Percentiles rank a stretch among this genome's conserved stretches.
Conservation (phyloP, 192 early-diverging fungal genomes). For the Coemansia sp. region DNA sequence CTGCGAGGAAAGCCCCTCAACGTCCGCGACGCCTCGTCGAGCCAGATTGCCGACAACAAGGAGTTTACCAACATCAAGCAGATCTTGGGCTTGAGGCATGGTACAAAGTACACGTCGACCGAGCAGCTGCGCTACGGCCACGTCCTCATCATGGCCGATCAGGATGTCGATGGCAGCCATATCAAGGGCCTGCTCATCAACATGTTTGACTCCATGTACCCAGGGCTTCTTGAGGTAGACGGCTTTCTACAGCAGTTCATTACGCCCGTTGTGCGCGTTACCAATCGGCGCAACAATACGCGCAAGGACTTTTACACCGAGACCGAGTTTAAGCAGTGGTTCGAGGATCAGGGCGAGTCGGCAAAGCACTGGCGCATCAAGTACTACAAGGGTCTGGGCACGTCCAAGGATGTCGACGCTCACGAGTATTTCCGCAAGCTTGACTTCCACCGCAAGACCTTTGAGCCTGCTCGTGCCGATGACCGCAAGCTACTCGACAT, state of each 20-base stretch:
- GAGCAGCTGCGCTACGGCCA: slow-evolving; percentile 87
- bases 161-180: slow-evolving; percentile 95
- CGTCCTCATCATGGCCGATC: slow-evolving; percentile 99
- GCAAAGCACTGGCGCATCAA: slow-evolving; percentile 83
- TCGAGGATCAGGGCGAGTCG: slow-evolving; percentile 60
- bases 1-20: slow-evolving; percentile 96
- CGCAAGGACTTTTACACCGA: slow-evolving; percentile 84
- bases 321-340: slow-evolving; percentile 90
- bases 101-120: slow-evolving; percentile 68
- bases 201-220: slow-evolving; percentile 92
- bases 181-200: slow-evolving; percentile 98
- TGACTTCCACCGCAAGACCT: slow-evolving; percentile 75
- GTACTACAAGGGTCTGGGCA: slow-evolving; percentile 99
- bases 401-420: slow-evolving; percentile 76
- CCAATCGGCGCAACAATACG: slow-evolving; percentile 54
- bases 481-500: slow-evolving; percentile 86
- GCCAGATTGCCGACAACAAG: slow-evolving; percentile 71
- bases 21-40: slow-evolving; percentile 79
- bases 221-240: slow-evolving; percentile 82
- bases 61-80: slow-evolving; percentile 89
- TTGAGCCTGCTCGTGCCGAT: slow-evolving; percentile 56
- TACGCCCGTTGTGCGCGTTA: slow-evolving; percentile 91
- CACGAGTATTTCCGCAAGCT: slow-evolving; percentile 90
- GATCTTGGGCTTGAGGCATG: slow-evolving; percentile 92
- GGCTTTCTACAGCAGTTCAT: slow-evolving; percentile 95